A percentile compares a stretch with the other conserved stretches of the same genome.
Evolutionary conservation across 768 basidiomycete species (phyloP).

Genomic region (Podaxis sp.): DNA sequence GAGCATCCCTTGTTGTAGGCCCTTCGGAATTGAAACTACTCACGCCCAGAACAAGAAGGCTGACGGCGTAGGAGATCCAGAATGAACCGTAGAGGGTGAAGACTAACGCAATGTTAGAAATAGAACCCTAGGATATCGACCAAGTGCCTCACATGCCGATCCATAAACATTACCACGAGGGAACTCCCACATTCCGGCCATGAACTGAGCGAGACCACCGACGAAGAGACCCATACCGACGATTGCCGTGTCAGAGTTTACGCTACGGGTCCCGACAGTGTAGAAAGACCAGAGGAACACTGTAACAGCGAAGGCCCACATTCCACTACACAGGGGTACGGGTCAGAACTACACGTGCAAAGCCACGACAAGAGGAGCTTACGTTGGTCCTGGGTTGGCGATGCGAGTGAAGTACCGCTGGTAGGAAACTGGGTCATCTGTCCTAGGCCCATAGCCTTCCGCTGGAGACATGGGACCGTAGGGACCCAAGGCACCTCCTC

Average conservation of each 20-base stretch:
- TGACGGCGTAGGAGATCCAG: conserved; percentile 59
- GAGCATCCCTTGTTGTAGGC: conserved; percentile 37
- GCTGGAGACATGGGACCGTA: conserved; percentile 15
- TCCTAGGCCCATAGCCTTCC: conserved; percentile 13
- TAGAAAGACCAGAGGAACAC: conserved; percentile 58
- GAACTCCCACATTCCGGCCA: conserved; percentile 68
- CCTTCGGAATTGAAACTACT: conserved; percentile 31
- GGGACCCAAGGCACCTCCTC: conserved; percentile 10
- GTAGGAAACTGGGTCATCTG: conserved; percentile 17
- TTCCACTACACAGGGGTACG: conserved; percentile 35
- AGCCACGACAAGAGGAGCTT: not conserved
- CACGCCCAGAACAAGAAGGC: conserved; percentile 51
- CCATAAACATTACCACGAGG: conserved; percentile 48
- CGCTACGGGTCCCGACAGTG: conserved; percentile 40
- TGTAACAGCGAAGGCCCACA: conserved; percentile 58
- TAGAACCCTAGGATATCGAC: not conserved
- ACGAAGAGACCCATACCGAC: conserved; percentile 63
- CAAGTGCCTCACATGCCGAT: conserved; percentile 41
- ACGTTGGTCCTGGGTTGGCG: conserved; percentile 17
- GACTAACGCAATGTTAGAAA: conserved; percentile 29
- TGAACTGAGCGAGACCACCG: conserved; percentile 63
- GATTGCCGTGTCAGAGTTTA: conserved; percentile 43
- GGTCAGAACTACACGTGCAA: not conserved
- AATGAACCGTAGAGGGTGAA: conserved; percentile 63
- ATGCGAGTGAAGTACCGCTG: conserved; percentile 17